Evolutionary conservation across 192 early-diverging fungal species (phyloP).

Genomic region (Chytriomyces sp.): DNA sequence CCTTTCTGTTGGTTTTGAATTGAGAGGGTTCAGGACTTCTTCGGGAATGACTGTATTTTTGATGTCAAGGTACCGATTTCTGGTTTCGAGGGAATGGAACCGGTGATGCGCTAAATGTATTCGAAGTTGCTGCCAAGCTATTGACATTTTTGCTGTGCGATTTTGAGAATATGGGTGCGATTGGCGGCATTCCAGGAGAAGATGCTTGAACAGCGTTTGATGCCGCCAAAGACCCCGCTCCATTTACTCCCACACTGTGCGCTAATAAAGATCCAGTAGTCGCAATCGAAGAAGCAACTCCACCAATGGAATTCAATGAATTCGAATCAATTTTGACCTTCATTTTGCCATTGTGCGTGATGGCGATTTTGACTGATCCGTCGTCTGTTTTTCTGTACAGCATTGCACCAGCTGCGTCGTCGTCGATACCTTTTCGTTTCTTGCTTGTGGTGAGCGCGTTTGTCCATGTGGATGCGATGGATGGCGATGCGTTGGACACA

Average conservation of each 20-base stretch:
- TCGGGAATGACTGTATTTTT: too few relatives aligned
- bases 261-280: too few relatives aligned
- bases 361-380: constrained; percentile 34
- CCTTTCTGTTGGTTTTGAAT: constrained; percentile 20
- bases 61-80: too few relatives aligned
- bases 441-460: constrained; percentile 9
- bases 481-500: background rate
- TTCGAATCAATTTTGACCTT: constrained; percentile 36
- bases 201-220: too few relatives aligned
- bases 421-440: background rate
- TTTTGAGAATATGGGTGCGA: background rate
- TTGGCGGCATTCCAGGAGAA: background rate
- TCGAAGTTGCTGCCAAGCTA: too few relatives aligned
- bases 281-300: too few relatives aligned
- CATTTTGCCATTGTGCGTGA: constrained; percentile 37
- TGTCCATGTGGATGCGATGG: background rate
- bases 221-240: too few relatives aligned
- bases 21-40: too few relatives aligned
- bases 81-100: too few relatives aligned
- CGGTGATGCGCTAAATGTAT: too few relatives aligned
- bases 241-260: too few relatives aligned
- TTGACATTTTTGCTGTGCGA: background rate
- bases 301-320: background rate
- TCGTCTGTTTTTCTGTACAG: constrained; percentile 36
- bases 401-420: background rate